Conservation (phyloP, 345 rosid species). For the Eucalyptus victrix region DNA sequence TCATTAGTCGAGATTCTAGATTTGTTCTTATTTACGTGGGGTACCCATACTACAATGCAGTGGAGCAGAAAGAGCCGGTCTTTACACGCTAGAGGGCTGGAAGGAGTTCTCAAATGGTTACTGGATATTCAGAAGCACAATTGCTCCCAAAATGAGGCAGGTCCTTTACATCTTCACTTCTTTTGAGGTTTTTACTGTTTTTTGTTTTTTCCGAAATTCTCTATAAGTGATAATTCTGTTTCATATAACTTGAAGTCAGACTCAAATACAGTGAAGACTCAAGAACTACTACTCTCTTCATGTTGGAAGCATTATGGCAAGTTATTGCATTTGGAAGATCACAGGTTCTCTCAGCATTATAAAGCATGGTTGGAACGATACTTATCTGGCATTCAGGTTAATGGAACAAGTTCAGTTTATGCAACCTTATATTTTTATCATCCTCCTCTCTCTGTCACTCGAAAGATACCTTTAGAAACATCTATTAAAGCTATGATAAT, state of each 20-base stretch:
- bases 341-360: slow-evolving; percentile 32
- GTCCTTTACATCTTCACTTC: slow-evolving; percentile 20
- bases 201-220: slow-evolving; percentile 1
- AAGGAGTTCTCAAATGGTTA: slow-evolving; percentile 75
- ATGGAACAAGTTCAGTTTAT: not conserved
- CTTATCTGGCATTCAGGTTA: slow-evolving; percentile 77
- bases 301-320: slow-evolving; percentile 81
- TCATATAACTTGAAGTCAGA: slow-evolving; percentile 19
- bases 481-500: not conserved
- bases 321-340: slow-evolving; percentile 72
- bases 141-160: slow-evolving; percentile 49
- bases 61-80: slow-evolving; percentile 80
- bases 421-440: not conserved
- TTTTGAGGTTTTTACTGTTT: not conserved
- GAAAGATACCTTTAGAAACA: not conserved
- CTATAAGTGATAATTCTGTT: not conserved
- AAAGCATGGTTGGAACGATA: slow-evolving; percentile 65
- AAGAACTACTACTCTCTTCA: slow-evolving; percentile 59
- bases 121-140: slow-evolving; percentile 35
- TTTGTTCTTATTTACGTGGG: not conserved
- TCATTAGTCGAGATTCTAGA: not conserved
- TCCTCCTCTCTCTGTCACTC: not conserved
- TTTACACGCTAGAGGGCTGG: slow-evolving; percentile 74
- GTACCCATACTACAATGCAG: slow-evolving; percentile 4
- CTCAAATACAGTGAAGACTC: slow-evolving; percentile 9